Evolutionary conservation across 2,329 filamentous ascomycete species (phyloP).

Genomic region (Pezicula neosporulosa): DNA sequence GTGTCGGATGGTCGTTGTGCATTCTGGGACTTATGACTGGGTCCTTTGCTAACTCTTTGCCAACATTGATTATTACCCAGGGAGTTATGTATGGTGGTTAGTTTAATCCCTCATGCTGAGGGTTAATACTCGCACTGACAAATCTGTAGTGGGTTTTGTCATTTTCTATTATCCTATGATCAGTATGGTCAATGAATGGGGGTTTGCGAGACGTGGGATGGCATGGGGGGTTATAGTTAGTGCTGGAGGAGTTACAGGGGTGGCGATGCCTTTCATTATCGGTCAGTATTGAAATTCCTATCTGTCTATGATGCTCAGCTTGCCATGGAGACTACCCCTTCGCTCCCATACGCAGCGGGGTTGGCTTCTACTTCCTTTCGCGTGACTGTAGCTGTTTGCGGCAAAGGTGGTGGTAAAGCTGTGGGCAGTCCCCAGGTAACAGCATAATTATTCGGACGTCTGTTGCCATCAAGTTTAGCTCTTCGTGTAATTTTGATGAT

Average conservation of each 20-base stretch:
- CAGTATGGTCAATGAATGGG: constrained; percentile 60
- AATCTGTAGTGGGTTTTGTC: constrained; percentile 42
- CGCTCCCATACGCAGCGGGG: too few relatives aligned
- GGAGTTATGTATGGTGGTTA: constrained; percentile 52
- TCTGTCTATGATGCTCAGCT: too few relatives aligned
- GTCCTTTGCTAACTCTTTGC: constrained; percentile 50
- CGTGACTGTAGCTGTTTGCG: too few relatives aligned
- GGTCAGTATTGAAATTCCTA: constrained; percentile 8
- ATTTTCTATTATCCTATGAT: constrained; percentile 54
- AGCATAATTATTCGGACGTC: too few relatives aligned
- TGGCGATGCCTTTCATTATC: constrained; percentile 50
- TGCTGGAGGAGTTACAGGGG: constrained; percentile 44
- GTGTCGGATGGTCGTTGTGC: constrained; percentile 36
- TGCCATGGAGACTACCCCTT: too few relatives aligned
- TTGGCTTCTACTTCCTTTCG: too few relatives aligned
- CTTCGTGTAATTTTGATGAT: too few relatives aligned
- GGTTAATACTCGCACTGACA: background rate
- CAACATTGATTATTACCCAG: constrained; percentile 56
- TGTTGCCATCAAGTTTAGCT: too few relatives aligned
- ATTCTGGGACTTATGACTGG: constrained; percentile 34
- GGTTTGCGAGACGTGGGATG: constrained; percentile 52
- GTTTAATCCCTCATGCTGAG: background rate
- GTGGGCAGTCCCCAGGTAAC: too few relatives aligned
- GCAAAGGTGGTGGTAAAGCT: too few relatives aligned
- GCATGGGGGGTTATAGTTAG: constrained; percentile 55